Percentiles rank a stretch among this genome's conserved stretches.
Evolutionary conservation across 2,329 filamentous ascomycete genomes (phyloP).

Genomic region (Fusarium drepaniforme): DNA sequence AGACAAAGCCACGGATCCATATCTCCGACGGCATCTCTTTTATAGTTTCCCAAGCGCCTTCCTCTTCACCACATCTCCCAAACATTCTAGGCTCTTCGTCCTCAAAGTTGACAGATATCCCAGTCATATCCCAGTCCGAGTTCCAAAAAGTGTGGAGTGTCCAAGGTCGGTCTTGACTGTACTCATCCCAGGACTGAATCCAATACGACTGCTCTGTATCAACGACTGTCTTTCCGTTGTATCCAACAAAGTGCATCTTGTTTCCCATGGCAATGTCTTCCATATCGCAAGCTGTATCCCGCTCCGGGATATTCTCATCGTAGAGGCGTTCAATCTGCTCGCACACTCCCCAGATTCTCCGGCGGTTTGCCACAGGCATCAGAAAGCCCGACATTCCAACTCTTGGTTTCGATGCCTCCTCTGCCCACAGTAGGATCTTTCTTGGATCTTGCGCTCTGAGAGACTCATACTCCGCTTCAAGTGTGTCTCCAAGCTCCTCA

Average conservation of each 20-base stretch:
- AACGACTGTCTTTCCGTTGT: not conserved
- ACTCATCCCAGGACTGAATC: not conserved
- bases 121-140: not conserved
- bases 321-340: not conserved
- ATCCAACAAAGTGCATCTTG: not conserved
- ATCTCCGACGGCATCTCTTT: not conserved
- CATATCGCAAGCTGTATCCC: not conserved
- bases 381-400: not conserved
- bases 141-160: not conserved
- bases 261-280: not conserved
- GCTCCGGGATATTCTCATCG: not conserved
- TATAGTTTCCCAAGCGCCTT: not conserved
- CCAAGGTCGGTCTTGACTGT: not conserved
- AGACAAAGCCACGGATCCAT: not conserved
- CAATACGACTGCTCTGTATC: not conserved
- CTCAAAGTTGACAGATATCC: not conserved
- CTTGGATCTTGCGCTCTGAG: not conserved
- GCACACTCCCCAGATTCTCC: not conserved
- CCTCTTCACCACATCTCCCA: not conserved
- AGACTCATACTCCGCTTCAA: not conserved
- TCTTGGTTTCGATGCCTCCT: not conserved
- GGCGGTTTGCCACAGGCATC: not conserved
- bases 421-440: not conserved
- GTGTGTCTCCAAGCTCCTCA: not conserved
- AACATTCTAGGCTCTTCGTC: not conserved